phyloP scores from a whole-genome alignment of 78 protist species.

The Guillardia theta region DNA sequence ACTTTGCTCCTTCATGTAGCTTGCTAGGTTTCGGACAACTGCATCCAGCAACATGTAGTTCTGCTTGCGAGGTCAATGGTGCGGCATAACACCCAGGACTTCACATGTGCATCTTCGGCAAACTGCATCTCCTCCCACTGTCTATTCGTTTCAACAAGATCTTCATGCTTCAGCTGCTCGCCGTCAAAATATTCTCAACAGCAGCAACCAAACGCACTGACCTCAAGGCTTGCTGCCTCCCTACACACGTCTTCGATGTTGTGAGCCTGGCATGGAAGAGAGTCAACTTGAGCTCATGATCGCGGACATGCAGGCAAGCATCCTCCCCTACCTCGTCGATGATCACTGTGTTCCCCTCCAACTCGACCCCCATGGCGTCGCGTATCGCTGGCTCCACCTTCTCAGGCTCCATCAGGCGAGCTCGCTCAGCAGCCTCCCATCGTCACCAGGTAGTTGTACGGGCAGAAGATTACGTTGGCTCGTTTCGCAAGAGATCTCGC shows the following conservation, averaged over 20 bases:
- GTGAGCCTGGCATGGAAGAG: no score
- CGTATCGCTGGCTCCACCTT: conserved; percentile 30
- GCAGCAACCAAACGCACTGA: no score
- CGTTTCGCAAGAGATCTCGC: neutral
- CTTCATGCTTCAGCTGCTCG: neutral
- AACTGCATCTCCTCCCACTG: neutral
- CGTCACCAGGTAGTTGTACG: conserved; percentile 69
- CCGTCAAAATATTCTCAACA: neutral
- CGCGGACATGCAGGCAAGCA: no score
- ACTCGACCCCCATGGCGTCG: conserved; percentile 12
- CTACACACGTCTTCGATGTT: conserved; percentile 61
- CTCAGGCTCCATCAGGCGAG: no score
- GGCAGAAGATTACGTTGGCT: conserved; percentile 55
- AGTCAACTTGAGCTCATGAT: no score
- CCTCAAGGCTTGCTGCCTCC: no score
- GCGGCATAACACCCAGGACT: no score
- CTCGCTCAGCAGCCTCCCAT: no score
- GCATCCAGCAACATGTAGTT: no score
- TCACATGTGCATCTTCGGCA: neutral
- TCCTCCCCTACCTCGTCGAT: conserved; percentile 79
- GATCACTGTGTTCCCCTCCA: conserved; percentile 62
- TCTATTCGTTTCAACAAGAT: neutral
- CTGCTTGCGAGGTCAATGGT: no score
- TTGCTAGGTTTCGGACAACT: no score
- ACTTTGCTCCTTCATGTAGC: no score